Evolutionary conservation across 2,329 filamentous ascomycete genomes (phyloP), one percentile per base, ranked within the genome.

Genomic region (Colletotrichum lentis): DNA sequence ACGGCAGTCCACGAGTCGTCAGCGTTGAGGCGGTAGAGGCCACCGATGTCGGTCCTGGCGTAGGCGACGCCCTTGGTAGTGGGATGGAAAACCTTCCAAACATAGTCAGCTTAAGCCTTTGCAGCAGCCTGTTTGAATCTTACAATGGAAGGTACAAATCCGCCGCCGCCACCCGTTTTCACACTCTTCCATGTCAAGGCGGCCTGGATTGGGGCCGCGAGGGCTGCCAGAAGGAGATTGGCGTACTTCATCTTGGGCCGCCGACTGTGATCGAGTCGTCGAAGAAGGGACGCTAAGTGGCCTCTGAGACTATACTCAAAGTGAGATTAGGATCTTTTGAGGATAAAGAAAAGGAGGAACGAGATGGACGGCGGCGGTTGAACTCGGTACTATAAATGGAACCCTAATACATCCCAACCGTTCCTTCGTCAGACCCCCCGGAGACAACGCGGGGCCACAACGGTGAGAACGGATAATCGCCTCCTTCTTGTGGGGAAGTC

Each of bases 41-140:
- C 85, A 20, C 86, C 85, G 69, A 88, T 88, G 68, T 88, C 85
- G 1, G 86, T 86, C 52, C 85, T 79, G 22, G 83, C 84, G 69
- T 88, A 88, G 1, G 84, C 85, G 7, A 88, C 75, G 5, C 84
- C 85, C 70, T 82, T 78, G 5, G 75, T 76, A 27, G 76, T 81
- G 8, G 84, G 84, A 70, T 88, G 85, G 76, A 87, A 88, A 27
- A 35, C 31, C 31, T 35, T 35, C 10, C 31, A 2, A 35, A 35
- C 31, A 35, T 35, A 3, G 10, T 35, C 31, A 35, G 31, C 31
- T 35, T 35, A 2, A 35, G 31, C 7, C 7, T 35, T 35, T 8
- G 8, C 10, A 10, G 31, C 31, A 7, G 2, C 8, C 31, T 35
- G 7, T 35, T 35, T 1, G 7, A 35, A 35, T 35, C 31, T 7